Evolutionary conservation across 2,329 filamentous ascomycete species (phyloP), one percentile per base, ranked within the genome.

Genomic region (Cryphonectria carpinicola): DNA sequence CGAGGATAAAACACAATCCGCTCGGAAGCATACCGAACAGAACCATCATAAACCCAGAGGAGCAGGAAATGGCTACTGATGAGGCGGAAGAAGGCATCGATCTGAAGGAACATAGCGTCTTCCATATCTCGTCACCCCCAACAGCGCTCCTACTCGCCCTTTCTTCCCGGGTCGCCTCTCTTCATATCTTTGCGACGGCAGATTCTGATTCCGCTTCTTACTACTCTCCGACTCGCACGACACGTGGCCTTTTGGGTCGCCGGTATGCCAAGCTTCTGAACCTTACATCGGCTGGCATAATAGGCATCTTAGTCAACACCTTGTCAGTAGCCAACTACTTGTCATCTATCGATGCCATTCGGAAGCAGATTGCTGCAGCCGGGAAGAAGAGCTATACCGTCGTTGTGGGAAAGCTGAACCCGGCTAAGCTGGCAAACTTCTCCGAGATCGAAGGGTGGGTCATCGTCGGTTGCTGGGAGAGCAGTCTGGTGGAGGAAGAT

Each of bases 381-480:
- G 95, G 94, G 14, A 98, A 98, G 84, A 99, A 98, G 83, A 92
- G 89, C 79, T 99, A 99, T 80, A 93, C 95, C 1, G 93, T 99
- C 64, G 96, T 99, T 1, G 96, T 99, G 0, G 96, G 96, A 71
- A 98, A 98, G 80, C 86, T 99, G 37, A 99, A 98, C 78, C 91
- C 95, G 0, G 95, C 95, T 52, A 99, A 99, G 80, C 86, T 99
- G 32, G 96, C 96, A 65, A 99, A 99, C 81, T 99, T 99, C 82
- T 89, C 92, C 70, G 96, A 99, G 80, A 89, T 99, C 6, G 95
- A 94, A 60, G 95, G 94, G 22, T 99, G 96, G 96, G 94, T 98
- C 0, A 94, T 98, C 0, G 93, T 99, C 13, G 95, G 96, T 2
- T 99, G 96, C 81, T 99, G 96, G 96, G 96, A 99, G 82, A 97